Conservation (phyloP, 768 basidiomycete species). For the Lactarius pseudohatsudake region DNA sequence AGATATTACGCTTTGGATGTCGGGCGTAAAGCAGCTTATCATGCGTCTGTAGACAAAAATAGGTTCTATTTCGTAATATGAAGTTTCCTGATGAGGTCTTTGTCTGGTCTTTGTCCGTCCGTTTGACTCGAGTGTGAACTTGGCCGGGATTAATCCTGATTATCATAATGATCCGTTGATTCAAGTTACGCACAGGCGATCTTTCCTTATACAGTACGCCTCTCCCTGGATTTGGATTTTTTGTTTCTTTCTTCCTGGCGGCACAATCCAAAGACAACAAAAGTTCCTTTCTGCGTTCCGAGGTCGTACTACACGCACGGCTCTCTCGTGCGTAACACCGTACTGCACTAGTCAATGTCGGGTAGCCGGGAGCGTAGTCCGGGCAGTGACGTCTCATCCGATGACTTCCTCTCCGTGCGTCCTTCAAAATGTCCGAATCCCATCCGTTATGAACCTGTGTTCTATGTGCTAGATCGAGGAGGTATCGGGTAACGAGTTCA, state of each 20-base stretch:
- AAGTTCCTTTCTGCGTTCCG: neutral
- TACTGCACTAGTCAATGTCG: conserved; percentile 8
- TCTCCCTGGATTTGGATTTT: neutral
- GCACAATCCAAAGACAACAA: neutral
- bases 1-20: conserved; percentile 86
- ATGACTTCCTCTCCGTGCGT: conserved; percentile 8
- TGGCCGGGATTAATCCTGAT: neutral
- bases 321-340: neutral
- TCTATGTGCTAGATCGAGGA: conserved; percentile 5
- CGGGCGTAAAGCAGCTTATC: conserved; percentile 87
- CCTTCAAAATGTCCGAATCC: neutral
- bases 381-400: neutral
- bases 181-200: neutral
- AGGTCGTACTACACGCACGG: neutral
- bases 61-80: neutral
- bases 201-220: too few relatives aligned
- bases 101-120: too few relatives aligned
- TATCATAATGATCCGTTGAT: neutral
- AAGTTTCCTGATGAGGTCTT: neutral
- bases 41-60: conserved; percentile 51
- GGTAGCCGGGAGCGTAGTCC: neutral
- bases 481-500: neutral
- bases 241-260: neutral
- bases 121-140: neutral
- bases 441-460: neutral